These are phyloP conservation scores for Macadamia tetraphylla DNA, from an alignment of 164 flowering plant genomes.

Conservation along the genomic window DNA sequence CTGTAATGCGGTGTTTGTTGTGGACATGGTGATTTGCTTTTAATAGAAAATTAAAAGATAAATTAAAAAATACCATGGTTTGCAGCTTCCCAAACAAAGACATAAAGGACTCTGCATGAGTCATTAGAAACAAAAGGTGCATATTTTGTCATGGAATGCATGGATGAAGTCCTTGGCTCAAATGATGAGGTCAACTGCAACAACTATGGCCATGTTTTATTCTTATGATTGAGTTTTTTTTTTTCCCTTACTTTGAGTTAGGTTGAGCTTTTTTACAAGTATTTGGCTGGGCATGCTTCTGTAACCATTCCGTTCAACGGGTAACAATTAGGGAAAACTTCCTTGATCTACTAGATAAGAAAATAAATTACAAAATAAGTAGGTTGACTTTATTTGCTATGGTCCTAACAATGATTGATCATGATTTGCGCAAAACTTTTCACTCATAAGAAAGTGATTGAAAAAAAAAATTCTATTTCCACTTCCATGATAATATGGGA, in stretches of 20 bases:
- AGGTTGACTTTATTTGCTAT: no score
- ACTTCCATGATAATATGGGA: not conserved
- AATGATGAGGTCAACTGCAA: constrained; percentile 1
- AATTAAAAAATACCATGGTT: no score
- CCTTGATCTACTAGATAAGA: no score
- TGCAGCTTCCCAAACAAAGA: no score
- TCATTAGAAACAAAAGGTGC: not conserved
- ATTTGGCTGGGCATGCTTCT: not conserved
- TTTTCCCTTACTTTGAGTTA: not conserved
- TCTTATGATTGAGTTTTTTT: not conserved
- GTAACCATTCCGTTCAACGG: not conserved
- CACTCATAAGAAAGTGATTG: not conserved
- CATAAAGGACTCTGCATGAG: no score
- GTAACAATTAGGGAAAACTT: no score
- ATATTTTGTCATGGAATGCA: not conserved
- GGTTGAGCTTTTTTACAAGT: not conserved
- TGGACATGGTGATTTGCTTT: not conserved
- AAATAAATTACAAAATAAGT: no score
- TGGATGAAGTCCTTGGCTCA: not conserved
- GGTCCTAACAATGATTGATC: not conserved
- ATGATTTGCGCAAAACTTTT: not conserved
- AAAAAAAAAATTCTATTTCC: not conserved
- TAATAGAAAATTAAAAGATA: no score
- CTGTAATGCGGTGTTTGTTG: not conserved
- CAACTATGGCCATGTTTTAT: not conserved